A percentile compares a stretch with the other conserved stretches of the same genome.
These are phyloP conservation scores for Chamaecrista fasciculata DNA, from an alignment of 306 rosid genomes.

Conservation along the genomic window DNA sequence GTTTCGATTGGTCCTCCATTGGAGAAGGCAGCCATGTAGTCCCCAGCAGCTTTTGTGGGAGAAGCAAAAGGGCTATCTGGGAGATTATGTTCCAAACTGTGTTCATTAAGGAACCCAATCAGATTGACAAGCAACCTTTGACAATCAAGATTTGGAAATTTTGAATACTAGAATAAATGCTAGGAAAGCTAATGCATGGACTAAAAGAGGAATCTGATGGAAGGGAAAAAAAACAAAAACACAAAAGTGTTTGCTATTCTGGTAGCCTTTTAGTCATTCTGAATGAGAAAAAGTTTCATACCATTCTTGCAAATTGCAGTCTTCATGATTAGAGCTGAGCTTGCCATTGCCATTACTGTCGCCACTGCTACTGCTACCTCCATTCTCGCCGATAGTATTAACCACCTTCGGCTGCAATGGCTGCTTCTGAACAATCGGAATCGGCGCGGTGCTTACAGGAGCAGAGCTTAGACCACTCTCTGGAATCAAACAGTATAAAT, in stretches of 20 bases:
- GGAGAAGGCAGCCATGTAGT: slow-evolving; percentile 46
- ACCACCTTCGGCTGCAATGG: slow-evolving; percentile 12
- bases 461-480: slow-evolving; percentile 47
- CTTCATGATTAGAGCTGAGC: slow-evolving; percentile 50
- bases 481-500: slow-evolving; percentile 32
- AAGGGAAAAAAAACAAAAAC: neutral
- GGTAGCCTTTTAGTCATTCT: slow-evolving; percentile 25
- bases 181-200: slow-evolving; percentile 18
- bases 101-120: slow-evolving; percentile 27
- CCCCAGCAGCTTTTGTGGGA: slow-evolving; percentile 71
- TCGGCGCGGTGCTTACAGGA: slow-evolving; percentile 28
- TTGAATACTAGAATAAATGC: slow-evolving; percentile 28
- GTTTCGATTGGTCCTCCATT: slow-evolving; percentile 42
- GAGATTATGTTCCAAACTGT: slow-evolving; percentile 95
- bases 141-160: slow-evolving; percentile 17
- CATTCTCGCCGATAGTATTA: slow-evolving; percentile 35
- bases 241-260: slow-evolving; percentile 32
- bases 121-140: slow-evolving; percentile 9
- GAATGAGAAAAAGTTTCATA: slow-evolving; percentile 31
- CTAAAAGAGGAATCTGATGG: slow-evolving; percentile 32
- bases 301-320: slow-evolving; percentile 70
- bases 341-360: slow-evolving; percentile 40
- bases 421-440: slow-evolving; percentile 33
- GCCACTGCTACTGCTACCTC: slow-evolving; percentile 22
- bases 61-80: slow-evolving; percentile 98